Percentiles rank a stretch among this genome's conserved stretches.
Evolutionary conservation across 495 filamentous ascomycete species (phyloP).

Genomic region (Pseudevernia furfuracea): DNA sequence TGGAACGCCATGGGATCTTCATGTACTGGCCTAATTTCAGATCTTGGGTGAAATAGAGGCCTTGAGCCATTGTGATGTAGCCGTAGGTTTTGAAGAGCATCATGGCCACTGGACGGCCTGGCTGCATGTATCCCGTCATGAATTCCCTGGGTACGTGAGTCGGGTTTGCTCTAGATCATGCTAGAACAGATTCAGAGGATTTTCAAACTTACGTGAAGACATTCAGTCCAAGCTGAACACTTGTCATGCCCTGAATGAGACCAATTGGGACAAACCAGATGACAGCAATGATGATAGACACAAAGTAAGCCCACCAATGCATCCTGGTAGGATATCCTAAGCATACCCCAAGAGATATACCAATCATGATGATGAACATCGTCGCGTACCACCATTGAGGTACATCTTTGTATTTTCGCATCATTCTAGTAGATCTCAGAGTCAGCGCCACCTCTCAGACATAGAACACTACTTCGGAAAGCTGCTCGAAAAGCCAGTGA

Average conservation of each 20-base stretch:
- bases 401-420: slow-evolving; percentile 50
- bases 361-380: slow-evolving; percentile 43
- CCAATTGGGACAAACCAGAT: slow-evolving; percentile 49
- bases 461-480: not conserved
- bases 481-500: not conserved
- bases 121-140: slow-evolving; percentile 56
- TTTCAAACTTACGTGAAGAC: slow-evolving; percentile 39
- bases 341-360: slow-evolving; percentile 44
- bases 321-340: slow-evolving; percentile 47
- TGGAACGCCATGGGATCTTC: slow-evolving; percentile 55
- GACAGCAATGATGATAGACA: slow-evolving; percentile 42
- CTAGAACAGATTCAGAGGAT: no score
- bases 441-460: not conserved
- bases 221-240: slow-evolving; percentile 48
- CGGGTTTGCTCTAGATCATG: not conserved
- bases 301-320: slow-evolving; percentile 47
- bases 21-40: slow-evolving; percentile 58
- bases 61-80: slow-evolving; percentile 52
- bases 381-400: slow-evolving; percentile 58
- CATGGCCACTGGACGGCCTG: slow-evolving; percentile 52
- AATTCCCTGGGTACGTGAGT: slow-evolving; percentile 37
- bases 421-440: slow-evolving; percentile 35
- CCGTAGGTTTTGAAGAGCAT: slow-evolving; percentile 58
- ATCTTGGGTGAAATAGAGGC: slow-evolving; percentile 45
- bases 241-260: slow-evolving; percentile 47